These are phyloP conservation scores for Fusarium zealandicum DNA, from an alignment of 2,329 filamentous ascomycete species.

Conservation along the genomic window DNA sequence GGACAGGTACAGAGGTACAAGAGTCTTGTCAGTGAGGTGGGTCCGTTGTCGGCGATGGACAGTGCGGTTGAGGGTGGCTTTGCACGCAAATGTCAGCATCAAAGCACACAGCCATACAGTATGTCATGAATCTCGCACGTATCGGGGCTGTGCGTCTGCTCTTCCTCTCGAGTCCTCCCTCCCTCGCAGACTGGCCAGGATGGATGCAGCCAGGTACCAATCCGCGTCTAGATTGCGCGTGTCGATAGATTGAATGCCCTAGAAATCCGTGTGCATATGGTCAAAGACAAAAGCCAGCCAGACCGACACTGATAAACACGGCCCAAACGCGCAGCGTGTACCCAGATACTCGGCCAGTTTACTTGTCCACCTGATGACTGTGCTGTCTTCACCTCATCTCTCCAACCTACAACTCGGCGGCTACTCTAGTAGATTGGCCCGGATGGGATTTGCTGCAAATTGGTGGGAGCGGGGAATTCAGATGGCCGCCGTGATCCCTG, in stretches of 20 bases:
- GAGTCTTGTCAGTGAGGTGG: slow-evolving; percentile 19
- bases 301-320: slow-evolving; percentile 26
- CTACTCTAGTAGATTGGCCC: slow-evolving; percentile 3
- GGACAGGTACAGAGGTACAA: slow-evolving; percentile 9
- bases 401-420: not conserved
- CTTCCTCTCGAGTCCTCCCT: slow-evolving; percentile 1
- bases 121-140: slow-evolving; percentile 5
- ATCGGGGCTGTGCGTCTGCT: slow-evolving; percentile 11
- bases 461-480: slow-evolving; percentile 22
- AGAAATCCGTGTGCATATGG: slow-evolving; percentile 2
- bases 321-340: not conserved
- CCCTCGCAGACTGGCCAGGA: slow-evolving; percentile 13
- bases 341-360: slow-evolving; percentile 2
- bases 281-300: slow-evolving; percentile 8
- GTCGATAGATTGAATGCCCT: not conserved
- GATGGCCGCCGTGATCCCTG: slow-evolving; percentile 17
- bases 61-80: slow-evolving; percentile 31
- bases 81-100: slow-evolving; percentile 13
- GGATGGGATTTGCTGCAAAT: slow-evolving; percentile 2
- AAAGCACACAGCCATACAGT: slow-evolving; percentile 10
- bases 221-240: slow-evolving; percentile 11
- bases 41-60: slow-evolving; percentile 23
- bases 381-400: slow-evolving; percentile 6
- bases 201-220: slow-evolving; percentile 10
- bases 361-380: not conserved